These are phyloP conservation scores for Cladophialophora yegresii DNA, from an alignment of 2,329 filamentous ascomycete genomes.

Conservation along the genomic window DNA sequence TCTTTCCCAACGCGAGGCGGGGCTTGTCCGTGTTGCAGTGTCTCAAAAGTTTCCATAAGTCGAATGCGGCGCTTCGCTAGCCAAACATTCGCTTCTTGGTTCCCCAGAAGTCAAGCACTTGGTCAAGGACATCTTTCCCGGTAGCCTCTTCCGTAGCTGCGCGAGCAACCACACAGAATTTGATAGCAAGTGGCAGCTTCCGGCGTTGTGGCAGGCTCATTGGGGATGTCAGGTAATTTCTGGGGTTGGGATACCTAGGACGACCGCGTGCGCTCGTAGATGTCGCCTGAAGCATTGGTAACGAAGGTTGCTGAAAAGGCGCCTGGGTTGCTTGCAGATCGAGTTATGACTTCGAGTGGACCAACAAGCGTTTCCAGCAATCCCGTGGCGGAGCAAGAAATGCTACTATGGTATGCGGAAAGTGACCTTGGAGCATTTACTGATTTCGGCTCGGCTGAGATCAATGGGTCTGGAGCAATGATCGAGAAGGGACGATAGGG, in stretches of 20 bases:
- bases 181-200: neutral
- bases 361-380: neutral
- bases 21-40: neutral
- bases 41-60: neutral
- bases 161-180: neutral
- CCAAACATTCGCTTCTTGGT: neutral
- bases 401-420: neutral
- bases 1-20: neutral
- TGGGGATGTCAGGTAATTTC: neutral
- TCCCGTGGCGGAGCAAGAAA: neutral
- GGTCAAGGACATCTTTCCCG: neutral
- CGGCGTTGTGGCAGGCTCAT: neutral
- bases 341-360: neutral
- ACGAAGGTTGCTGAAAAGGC: neutral
- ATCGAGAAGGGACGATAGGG: neutral
- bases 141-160: neutral
- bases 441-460: neutral
- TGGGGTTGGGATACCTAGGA: neutral
- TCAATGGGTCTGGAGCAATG: neutral
- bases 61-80: neutral
- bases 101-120: neutral
- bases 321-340: neutral
- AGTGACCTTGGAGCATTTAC: neutral
- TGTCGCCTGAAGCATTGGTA: neutral
- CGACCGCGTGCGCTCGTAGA: neutral